These are phyloP conservation scores for Cercospora nicotianae DNA, from an alignment of 2,329 filamentous ascomycete genomes.

Conservation along the genomic window DNA sequence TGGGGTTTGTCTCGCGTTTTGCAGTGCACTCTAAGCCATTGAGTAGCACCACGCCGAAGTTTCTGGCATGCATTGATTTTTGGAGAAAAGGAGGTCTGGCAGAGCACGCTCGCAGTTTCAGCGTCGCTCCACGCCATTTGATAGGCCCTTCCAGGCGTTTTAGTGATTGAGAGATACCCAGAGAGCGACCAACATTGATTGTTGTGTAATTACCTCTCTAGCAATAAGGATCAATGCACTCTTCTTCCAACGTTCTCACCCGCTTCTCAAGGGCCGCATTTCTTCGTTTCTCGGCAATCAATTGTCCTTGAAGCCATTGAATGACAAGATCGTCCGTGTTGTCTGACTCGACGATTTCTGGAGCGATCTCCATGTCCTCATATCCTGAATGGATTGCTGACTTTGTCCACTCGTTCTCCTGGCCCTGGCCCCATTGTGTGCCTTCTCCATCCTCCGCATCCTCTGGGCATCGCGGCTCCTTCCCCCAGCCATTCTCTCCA, in stretches of 20 bases:
- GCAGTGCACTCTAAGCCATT: neutral
- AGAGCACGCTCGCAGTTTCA: neutral
- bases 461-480: neutral
- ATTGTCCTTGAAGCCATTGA: neutral
- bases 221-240: slow-evolving; percentile 4
- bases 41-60: neutral
- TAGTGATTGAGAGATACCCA: neutral
- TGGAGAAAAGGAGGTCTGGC: neutral
- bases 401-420: neutral
- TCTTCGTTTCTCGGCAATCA: neutral
- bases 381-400: neutral
- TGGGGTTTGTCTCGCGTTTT: neutral
- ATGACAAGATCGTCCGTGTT: neutral
- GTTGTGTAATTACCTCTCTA: neutral
- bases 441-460: neutral
- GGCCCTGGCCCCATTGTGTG: neutral
- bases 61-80: neutral
- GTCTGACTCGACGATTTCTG: neutral
- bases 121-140: neutral
- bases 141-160: neutral
- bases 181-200: neutral
- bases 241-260: slow-evolving; percentile 2
- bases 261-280: neutral
- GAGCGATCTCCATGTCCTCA: neutral
- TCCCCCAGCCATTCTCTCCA: neutral